These are phyloP conservation scores for Bocquillonia castaneifolia DNA, from an alignment of 441 rosid species.

Conservation along the genomic window DNA sequence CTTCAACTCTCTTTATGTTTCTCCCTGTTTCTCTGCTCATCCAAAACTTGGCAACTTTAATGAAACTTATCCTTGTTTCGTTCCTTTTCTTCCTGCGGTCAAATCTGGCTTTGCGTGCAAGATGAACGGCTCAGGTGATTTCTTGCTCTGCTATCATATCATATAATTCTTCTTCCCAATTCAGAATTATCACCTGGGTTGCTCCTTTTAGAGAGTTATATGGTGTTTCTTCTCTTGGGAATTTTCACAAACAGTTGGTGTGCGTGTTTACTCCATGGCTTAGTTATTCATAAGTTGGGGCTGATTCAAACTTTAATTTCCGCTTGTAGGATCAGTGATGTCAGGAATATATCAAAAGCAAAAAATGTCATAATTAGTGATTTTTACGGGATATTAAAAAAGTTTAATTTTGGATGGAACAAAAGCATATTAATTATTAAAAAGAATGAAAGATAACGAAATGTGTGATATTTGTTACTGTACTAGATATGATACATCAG, in stretches of 20 bases:
- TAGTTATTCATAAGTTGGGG: not conserved
- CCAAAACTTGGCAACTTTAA: conserved; percentile 11
- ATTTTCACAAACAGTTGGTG: conserved; percentile 29
- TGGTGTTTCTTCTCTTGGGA: conserved; percentile 5
- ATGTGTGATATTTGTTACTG: conserved; percentile 10
- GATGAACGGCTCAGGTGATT: conserved; percentile 30
- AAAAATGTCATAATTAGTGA: not conserved
- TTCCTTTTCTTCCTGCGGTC: conserved; percentile 7
- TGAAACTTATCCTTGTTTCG: not conserved
- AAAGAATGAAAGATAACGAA: too few relatives aligned
- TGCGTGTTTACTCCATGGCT: not conserved
- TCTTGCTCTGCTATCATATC: not conserved
- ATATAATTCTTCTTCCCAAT: too few relatives aligned
- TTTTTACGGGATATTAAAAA: not conserved
- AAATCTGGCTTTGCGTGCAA: conserved; percentile 25
- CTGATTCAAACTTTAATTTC: not conserved
- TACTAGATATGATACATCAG: conserved; percentile 53
- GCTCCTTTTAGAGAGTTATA: not conserved
- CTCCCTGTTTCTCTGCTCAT: conserved; percentile 12
- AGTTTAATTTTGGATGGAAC: not conserved
- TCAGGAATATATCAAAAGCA: not conserved
- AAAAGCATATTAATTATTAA: not conserved
- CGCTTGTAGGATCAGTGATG: not conserved
- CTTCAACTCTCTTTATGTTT: conserved; percentile 4
- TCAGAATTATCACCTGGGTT: not conserved